Base-by-base conservation (phyloP, 768 basidiomycete genomes). In the Macrolepiota fuliginosa region DNA sequence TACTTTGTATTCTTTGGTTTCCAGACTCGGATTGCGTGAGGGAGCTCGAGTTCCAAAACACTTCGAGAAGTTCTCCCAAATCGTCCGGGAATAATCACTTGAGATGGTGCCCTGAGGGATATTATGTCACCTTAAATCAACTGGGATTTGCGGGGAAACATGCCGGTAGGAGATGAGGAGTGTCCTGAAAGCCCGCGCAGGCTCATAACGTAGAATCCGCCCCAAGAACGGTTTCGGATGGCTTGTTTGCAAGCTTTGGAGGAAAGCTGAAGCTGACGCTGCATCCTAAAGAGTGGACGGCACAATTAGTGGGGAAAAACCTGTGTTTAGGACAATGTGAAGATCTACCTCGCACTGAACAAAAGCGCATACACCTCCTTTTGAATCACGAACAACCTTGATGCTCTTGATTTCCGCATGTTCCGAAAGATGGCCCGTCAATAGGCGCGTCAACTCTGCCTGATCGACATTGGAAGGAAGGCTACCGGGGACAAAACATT, bases 301-400 rank as follows among this genome's bases (percentile, higher is more conserved):
- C 57, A 65, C 3, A 45, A 58, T 59, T 47, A 1, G 42, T 13
- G 36, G 24, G 19, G 25, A 61, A 56, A 49, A 25, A 22, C 49
- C 35, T 40, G 58, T 64, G 42, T 29, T 24, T 35, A 27, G 13
- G 13, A 54, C 54, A 54, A 37, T 27, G 1, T 24, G 58, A 52
- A 17, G 47, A 64, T 79, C 47, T 67, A 91, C 92, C 79, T 91
- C 83, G 79, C 91, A 92, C 73, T 93, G 92, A 24, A 92, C 87
- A 71, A 94, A 94, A 60, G 91, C 92, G 69, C 91, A 93, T 49
- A 89, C 83, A 13, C 90, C 88, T 40, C 89, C 89, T 71, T 87
- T 89, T 61, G 81, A 83, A 71, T 92, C 89, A 59, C 86, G 86
- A 45, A 92, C 83, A 56, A 92, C 85, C 69, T 84, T 85, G 71